phyloP scores from a whole-genome alignment of 2,329 filamentous ascomycete species.

The Leptographium lundbergii region DNA sequence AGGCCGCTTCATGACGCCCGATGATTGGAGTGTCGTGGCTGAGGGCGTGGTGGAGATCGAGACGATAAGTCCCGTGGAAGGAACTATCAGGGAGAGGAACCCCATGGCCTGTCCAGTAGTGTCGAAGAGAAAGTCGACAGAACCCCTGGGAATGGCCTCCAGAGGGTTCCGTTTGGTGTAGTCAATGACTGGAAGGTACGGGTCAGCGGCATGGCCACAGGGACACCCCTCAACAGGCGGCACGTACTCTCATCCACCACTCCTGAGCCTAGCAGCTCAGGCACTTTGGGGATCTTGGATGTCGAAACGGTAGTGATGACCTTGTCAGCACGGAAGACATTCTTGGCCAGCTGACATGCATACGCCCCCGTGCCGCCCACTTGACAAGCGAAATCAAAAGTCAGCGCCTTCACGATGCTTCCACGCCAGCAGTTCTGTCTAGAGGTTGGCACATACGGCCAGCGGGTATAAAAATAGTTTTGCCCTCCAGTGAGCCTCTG shows the following conservation, averaged over 20 bases:
- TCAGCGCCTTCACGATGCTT: not conserved
- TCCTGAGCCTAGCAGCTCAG: not conserved
- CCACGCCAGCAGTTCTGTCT: too few relatives aligned
- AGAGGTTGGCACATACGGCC: not conserved
- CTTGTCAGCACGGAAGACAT: not conserved
- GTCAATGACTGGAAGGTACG: not conserved
- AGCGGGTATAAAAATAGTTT: not conserved
- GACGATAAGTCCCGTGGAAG: not conserved
- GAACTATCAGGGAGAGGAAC: not conserved
- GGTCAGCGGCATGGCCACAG: not conserved
- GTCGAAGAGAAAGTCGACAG: slow-evolving; percentile 1
- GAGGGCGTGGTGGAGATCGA: not conserved
- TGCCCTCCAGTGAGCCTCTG: not conserved
- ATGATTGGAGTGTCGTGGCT: not conserved
- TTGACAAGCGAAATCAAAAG: not conserved
- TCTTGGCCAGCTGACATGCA: not conserved
- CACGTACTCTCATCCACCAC: not conserved
- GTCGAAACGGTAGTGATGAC: slow-evolving; percentile 1
- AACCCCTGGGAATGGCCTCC: not conserved
- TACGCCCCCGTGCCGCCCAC: not conserved
- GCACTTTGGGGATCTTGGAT: not conserved
- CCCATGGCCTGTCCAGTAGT: not conserved
- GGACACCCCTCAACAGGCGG: too few relatives aligned
- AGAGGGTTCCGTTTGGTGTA: not conserved
- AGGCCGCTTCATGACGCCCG: not conserved